Conservation (phyloP, 495 filamentous ascomycete genomes). For the Xylaria curta region DNA sequence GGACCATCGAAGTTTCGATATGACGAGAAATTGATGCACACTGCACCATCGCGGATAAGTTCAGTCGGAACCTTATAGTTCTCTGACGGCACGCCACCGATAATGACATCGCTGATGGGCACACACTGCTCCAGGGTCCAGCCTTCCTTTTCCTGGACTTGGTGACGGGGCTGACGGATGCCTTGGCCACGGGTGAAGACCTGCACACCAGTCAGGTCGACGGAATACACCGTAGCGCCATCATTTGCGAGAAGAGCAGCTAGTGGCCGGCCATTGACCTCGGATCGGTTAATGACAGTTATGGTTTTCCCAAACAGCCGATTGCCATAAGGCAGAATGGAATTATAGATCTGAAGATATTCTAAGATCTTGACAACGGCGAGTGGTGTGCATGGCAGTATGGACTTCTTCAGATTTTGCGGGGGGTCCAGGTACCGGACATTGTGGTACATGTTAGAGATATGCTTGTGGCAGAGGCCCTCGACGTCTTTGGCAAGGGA, state of each 20-base stretch:
- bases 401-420: slow-evolving; percentile 78
- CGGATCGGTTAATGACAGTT: slow-evolving; percentile 91
- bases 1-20: slow-evolving; percentile 89
- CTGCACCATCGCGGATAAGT: slow-evolving; percentile 82
- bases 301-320: slow-evolving; percentile 88
- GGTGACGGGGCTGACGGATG: slow-evolving; percentile 78
- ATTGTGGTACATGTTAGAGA: slow-evolving; percentile 99
- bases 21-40: slow-evolving; percentile 97
- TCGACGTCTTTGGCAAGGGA: slow-evolving; percentile 92
- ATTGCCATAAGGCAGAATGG: slow-evolving; percentile 93
- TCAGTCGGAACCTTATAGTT: slow-evolving; percentile 86
- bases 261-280: slow-evolving; percentile 92
- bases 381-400: slow-evolving; percentile 93
- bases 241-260: slow-evolving; percentile 97
- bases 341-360: slow-evolving; percentile 93
- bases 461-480: slow-evolving; percentile 88
- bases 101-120: slow-evolving; percentile 89
- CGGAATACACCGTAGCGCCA: slow-evolving; percentile 91
- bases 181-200: slow-evolving; percentile 87
- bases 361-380: slow-evolving; percentile 97
- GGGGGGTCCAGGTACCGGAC: slow-evolving; percentile 87
- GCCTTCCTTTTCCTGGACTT: slow-evolving; percentile 78
- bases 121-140: slow-evolving; percentile 79
- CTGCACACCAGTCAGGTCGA: slow-evolving; percentile 92
- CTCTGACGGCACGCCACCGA: slow-evolving; percentile 88